Evolutionary conservation across 768 basidiomycete species (phyloP), one percentile per base, ranked within the genome.

Genomic region (Boletus rex-veris): DNA sequence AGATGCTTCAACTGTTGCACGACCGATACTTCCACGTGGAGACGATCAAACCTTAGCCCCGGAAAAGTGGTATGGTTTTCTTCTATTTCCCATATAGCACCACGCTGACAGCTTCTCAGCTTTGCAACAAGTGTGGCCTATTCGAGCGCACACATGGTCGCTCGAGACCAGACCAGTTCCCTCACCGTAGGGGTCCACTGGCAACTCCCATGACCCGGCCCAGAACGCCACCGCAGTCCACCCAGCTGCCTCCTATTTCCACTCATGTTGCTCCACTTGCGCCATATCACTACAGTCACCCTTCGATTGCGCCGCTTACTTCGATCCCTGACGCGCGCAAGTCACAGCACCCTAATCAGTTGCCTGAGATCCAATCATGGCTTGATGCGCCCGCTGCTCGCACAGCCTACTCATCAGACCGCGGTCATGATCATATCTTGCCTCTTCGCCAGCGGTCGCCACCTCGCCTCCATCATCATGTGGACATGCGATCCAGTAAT

Each of bases 1-100:
- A 74, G 88, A 44, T 91, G 89, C 70, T 90, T 86, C 79, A 91
- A 91, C 67, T 91, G 89, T 69, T 85, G 85, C 67, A 90, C 88
- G 24, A 90, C 89, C 14, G 89, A 91, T 58, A 90, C 90, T 31
- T 85, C 84, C 46, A 90, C 88, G 24, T 91, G 89, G 89, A 72
- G 89, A 35, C 72, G 89, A 55, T 84, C 82, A 15, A 89, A 87
- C 63, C 78, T 91, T 54, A 84, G 81, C 54, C 88, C 88, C 2
- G 89, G 89, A 26, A 91, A 91, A 80, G 89, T 91, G 60, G 80
- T 79, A 58, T 53, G 80, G 61, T 7, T 35, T 28, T 28, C 53
- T 40, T 3, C 37, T 2, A 12, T 26, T 30, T 50, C 46, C 18
- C 37, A 52, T 47, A 45, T 46, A 39, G 43, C 56, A 53, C 42